These are phyloP conservation scores for Sporobolomyces pararoseus DNA, from an alignment of 768 basidiomycete species.

Conservation along the genomic window DNA sequence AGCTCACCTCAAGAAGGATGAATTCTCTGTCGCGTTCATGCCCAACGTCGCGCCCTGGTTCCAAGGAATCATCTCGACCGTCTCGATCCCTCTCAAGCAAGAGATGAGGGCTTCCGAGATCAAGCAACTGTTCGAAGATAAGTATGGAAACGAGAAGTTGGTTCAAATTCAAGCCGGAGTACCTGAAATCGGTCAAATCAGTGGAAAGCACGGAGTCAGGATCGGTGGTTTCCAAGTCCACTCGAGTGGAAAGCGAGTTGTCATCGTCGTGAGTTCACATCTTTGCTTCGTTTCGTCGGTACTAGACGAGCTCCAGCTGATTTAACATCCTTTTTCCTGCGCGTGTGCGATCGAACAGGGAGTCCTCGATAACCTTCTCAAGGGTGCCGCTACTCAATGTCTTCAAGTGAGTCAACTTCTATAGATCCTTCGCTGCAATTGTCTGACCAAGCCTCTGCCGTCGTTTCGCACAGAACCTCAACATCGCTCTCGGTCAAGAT, in stretches of 20 bases:
- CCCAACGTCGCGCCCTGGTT: slow-evolving; percentile 91
- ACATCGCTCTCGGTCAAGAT: slow-evolving; percentile 80
- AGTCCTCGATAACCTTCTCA: slow-evolving; percentile 90
- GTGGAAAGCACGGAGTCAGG: slow-evolving; percentile 79
- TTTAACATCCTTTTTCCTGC: neutral
- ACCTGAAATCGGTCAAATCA: slow-evolving; percentile 67
- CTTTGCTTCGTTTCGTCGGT: neutral
- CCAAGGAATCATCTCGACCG: slow-evolving; percentile 85
- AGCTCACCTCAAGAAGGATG: slow-evolving; percentile 64
- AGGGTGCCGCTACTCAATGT: slow-evolving; percentile 99
- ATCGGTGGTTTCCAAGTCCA: slow-evolving; percentile 94
- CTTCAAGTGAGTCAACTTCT: slow-evolving; percentile 64
- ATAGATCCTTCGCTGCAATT: neutral
- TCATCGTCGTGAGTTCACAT: slow-evolving; percentile 71
- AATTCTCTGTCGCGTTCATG: slow-evolving; percentile 69
- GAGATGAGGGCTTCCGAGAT: slow-evolving; percentile 70
- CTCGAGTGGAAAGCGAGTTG: slow-evolving; percentile 79
- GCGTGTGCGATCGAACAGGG: slow-evolving; percentile 67
- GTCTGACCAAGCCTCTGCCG: neutral
- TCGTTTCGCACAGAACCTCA: slow-evolving; percentile 64
- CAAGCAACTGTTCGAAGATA: slow-evolving; percentile 66
- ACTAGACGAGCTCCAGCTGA: neutral
- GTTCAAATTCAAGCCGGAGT: slow-evolving; percentile 66
- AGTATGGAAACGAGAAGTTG: slow-evolving; percentile 71
- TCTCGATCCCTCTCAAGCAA: slow-evolving; percentile 71